phyloP scores from a whole-genome alignment of 495 filamentous ascomycete genomes.

The Tuber melanosporum region DNA sequence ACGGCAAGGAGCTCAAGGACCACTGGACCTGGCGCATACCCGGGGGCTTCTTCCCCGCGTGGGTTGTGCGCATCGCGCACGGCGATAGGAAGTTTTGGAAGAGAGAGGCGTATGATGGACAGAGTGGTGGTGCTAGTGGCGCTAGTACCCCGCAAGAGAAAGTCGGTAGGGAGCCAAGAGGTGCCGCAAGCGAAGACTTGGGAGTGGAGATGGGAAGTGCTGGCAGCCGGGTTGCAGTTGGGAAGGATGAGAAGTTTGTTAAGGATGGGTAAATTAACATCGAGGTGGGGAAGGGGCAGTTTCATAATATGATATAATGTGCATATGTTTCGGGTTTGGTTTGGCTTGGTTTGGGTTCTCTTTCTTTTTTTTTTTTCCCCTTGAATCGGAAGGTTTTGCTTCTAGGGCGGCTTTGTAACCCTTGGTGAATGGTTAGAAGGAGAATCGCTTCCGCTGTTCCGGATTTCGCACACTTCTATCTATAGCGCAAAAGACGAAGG shows the following conservation, averaged over 20 bases:
- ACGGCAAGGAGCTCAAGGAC: constrained; percentile 65
- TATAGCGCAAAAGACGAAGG: too few relatives aligned
- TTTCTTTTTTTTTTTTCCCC: constrained; percentile 5
- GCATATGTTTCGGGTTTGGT: constrained; percentile 19
- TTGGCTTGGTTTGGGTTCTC: constrained; percentile 7
- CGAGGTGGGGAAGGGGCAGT: background rate
- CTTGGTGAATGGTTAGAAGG: background rate
- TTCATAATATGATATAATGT: constrained; percentile 21
- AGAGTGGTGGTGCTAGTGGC: constrained; percentile 10
- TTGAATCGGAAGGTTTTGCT: constrained; percentile 8
- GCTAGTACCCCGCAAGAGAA: constrained; percentile 8
- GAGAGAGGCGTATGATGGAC: constrained; percentile 33
- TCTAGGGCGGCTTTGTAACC: background rate
- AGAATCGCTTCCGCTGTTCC: background rate
- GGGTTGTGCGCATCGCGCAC: constrained; percentile 54
- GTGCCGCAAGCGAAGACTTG: constrained; percentile 10
- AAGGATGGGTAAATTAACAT: background rate
- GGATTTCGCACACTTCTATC: background rate
- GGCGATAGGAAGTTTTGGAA: constrained; percentile 66
- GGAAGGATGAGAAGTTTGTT: constrained; percentile 3
- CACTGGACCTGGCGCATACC: constrained; percentile 63
- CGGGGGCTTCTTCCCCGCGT: constrained; percentile 63
- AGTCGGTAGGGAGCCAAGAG: background rate
- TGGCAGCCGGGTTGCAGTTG: background rate
- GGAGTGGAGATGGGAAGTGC: constrained; percentile 9